These are phyloP conservation scores for Pulveroboletus ravenelii DNA, from an alignment of 768 basidiomycete species.

Conservation along the genomic window DNA sequence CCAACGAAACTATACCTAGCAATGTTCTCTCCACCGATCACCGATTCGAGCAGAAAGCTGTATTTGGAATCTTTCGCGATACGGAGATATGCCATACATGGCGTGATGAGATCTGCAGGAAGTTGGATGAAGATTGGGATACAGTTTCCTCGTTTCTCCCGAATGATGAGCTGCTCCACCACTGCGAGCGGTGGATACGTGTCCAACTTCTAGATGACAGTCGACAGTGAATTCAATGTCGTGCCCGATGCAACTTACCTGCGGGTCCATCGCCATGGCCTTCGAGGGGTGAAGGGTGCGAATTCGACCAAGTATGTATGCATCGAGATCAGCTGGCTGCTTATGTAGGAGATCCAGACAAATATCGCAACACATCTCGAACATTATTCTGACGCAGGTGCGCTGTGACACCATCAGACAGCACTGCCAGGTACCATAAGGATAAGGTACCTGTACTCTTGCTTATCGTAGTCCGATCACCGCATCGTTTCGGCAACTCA, in stretches of 20 bases:
- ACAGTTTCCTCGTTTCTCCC: conserved; percentile 85
- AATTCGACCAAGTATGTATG: background rate
- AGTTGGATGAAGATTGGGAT: conserved; percentile 90
- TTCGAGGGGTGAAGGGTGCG: background rate
- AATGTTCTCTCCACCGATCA: conserved; percentile 83
- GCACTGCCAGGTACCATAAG: background rate
- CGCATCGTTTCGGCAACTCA: background rate
- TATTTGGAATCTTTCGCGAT: conserved; percentile 89
- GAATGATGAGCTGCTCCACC: conserved; percentile 71
- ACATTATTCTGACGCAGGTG: too few relatives aligned
- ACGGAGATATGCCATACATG: conserved; percentile 93
- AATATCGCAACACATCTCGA: background rate
- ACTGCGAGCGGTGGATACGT: conserved; percentile 68
- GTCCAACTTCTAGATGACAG: conserved; percentile 54
- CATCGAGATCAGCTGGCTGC: background rate
- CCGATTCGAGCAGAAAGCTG: conserved; percentile 92
- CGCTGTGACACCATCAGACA: background rate
- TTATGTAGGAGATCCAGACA: conserved; percentile 4
- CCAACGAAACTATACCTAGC: conserved; percentile 97
- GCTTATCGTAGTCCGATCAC: background rate
- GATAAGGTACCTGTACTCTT: background rate
- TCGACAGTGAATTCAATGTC: conserved; percentile 38
- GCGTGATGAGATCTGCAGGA: conserved; percentile 94
- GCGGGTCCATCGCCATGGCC: conserved; percentile 42
- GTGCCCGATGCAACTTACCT: conserved; percentile 32